Evolutionary conservation across 1,284 basidiomycete genomes (phyloP), one percentile per base, ranked within the genome.

Genomic region (Ustilago lituana): DNA sequence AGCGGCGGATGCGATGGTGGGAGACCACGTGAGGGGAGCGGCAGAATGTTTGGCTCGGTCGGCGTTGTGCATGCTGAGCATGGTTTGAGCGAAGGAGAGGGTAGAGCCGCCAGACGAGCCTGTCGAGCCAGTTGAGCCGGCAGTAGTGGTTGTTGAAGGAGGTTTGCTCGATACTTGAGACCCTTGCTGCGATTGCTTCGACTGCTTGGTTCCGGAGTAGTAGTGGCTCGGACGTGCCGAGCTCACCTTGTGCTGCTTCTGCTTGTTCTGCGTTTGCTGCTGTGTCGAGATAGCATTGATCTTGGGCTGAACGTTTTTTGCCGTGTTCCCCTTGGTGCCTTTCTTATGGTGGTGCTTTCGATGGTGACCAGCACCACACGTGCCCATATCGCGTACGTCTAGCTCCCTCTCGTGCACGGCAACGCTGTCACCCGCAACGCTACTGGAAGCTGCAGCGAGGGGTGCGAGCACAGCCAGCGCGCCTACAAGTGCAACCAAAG

Each of bases 11-110:
- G 67, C 67, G 5, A 74, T 40, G 1, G 58, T 74, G 8, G 40
- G 5, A 27, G 47, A 35, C 71, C 71, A 74, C 5, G 51, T 50
- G 24, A 74, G 63, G 2, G 63, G 12, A 0, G 46, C 14, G 11
- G 51, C 67, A 4, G 48, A 47, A 57, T 74, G 63, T 27, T 47
- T 48, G 29, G 62, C 40, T 27, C 71, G 71, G 39, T 60, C 55
- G 2, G 26, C 24, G 37, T 70, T 74, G 59, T 70, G 67, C 5
- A 60, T 47, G 19, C 11, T 17, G 6, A 65, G 40, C 11, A 61
- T 56, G 20, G 35, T 38, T 9, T 47, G 10, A 17, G 51, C 48
- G 44, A 63, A 67, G 15, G 54, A 43, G 8, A 48, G 24, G 23
- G 32, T 19, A 3, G 53, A 47, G 53, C 31, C 15, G 14, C 27